These are phyloP conservation scores for Ascochyta lentis DNA, from an alignment of 2,329 filamentous ascomycete species.

Conservation along the genomic window DNA sequence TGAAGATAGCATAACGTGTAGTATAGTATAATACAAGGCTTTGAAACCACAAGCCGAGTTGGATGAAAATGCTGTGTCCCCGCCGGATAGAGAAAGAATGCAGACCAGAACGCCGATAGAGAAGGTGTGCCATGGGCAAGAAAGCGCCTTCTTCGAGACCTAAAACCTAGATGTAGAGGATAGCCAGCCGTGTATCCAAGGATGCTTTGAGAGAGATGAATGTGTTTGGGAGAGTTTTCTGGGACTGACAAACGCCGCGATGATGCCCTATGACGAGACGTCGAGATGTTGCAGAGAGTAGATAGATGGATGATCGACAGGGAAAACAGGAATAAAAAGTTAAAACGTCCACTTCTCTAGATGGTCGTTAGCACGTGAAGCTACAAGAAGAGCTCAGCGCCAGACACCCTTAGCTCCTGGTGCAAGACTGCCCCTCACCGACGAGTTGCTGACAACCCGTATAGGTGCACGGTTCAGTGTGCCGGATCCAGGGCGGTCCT, in stretches of 20 bases:
- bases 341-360: conserved; percentile 9
- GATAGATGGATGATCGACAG: not conserved
- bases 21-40: not conserved
- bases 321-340: not conserved
- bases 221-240: not conserved
- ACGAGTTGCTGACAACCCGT: conserved; percentile 40
- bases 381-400: conserved; percentile 31
- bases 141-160: not conserved
- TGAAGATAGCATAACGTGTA: conserved; percentile 9
- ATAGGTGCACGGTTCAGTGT: conserved; percentile 41
- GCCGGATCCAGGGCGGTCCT: conserved; percentile 39
- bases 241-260: conserved; percentile 8
- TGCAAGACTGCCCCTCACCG: conserved; percentile 41
- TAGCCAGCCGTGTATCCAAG: conserved; percentile 1
- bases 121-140: conserved; percentile 9
- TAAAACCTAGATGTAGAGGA: too few species aligned
- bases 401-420: conserved; percentile 40
- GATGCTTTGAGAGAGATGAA: conserved; percentile 1
- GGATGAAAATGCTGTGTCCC: too few species aligned
- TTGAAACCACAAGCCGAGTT: too few species aligned
- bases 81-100: not conserved
- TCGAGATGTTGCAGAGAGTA: conserved; percentile 1
- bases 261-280: not conserved
- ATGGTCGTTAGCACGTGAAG: conserved; percentile 12
- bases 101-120: conserved; percentile 8